Conservation (phyloP, 768 basidiomycete species). For the Tylopilus intermedius region DNA sequence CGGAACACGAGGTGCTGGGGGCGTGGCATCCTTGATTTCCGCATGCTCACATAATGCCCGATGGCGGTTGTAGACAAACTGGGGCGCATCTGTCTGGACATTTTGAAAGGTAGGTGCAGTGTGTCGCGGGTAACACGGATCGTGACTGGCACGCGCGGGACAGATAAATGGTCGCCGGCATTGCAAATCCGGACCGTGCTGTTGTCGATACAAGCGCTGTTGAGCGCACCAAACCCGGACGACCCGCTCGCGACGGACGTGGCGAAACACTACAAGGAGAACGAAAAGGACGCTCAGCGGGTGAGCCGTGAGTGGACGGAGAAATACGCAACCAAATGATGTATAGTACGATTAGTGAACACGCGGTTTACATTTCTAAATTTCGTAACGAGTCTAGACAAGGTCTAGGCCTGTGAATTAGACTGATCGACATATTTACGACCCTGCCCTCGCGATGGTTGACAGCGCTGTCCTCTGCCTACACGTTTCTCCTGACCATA, state of each 20-base stretch:
- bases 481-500: slow-evolving; percentile 4
- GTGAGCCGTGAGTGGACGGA: slow-evolving; percentile 96
- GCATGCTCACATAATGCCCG: slow-evolving; percentile 22
- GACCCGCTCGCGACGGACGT: slow-evolving; percentile 93
- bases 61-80: slow-evolving; percentile 72
- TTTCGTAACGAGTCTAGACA: slow-evolving; percentile 20
- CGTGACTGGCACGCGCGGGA: neutral
- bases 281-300: slow-evolving; percentile 87
- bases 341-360: neutral
- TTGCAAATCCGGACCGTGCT: slow-evolving; percentile 97
- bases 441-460: slow-evolving; percentile 5
- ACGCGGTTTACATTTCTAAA: neutral
- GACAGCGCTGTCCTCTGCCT: slow-evolving; percentile 11
- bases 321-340: slow-evolving; percentile 58
- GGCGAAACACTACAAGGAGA: slow-evolving; percentile 98
- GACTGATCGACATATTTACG: slow-evolving; percentile 18
- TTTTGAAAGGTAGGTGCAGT: slow-evolving; percentile 76
- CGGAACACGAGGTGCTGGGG: neutral
- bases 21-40: slow-evolving; percentile 15
- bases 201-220: slow-evolving; percentile 92
- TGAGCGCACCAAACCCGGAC: slow-evolving; percentile 95
- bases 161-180: slow-evolving; percentile 99
- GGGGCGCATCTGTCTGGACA: slow-evolving; percentile 96
- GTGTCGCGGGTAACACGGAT: neutral
- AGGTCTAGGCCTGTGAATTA: slow-evolving; percentile 24